Evolutionary conservation across 1,139 yeast species (phyloP), one percentile per base, ranked within the genome.

Genomic region (Lodderomyces metapsilosis): DNA sequence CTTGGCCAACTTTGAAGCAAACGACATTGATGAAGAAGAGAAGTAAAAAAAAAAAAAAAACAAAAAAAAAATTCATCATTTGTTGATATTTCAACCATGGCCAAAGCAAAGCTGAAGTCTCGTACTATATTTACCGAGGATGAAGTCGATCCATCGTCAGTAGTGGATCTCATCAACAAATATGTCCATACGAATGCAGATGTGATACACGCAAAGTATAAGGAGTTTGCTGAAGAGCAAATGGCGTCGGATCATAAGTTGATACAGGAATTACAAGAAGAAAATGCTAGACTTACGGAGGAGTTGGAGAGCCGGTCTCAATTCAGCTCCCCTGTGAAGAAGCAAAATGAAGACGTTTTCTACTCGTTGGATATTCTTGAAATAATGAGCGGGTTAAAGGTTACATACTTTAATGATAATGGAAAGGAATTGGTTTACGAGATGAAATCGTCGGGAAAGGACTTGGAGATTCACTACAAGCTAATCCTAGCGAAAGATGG

Each of bases 331-430:
- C 77, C 77, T 0, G 70, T 71, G 34, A 61, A 60, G 51, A 58
- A 62, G 47, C 38, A 38, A 27, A 56, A 56, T 37, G 61, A 60
- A 36, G 64, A 60, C 35, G 68, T 68, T 36, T 51, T 71, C 24
- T 59, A 62, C 40, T 74, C 79, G 8, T 57, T 78, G 28, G 84
- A 78, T 52, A 71, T 80, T 74, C 54, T 77, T 40, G 82, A 80
- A 51, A 68, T 78, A 39, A 61, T 80, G 35, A 79, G 83, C 7
- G 85, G 85, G 0, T 56, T 80, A 28, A 65, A 80, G 39, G 71
- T 80, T 6, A 65, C 70, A 28, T 70, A 74, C 45, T 76, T 73
- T 43, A 71, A 68, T 38, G 80, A 74, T 39, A 72, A 68, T 34
- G 70, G 66, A 2, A 66, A 64, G 1, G 61, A 62, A 34, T 66